phyloP scores from a whole-genome alignment of 495 filamentous ascomycete genomes.

The Monascus purpureus region DNA sequence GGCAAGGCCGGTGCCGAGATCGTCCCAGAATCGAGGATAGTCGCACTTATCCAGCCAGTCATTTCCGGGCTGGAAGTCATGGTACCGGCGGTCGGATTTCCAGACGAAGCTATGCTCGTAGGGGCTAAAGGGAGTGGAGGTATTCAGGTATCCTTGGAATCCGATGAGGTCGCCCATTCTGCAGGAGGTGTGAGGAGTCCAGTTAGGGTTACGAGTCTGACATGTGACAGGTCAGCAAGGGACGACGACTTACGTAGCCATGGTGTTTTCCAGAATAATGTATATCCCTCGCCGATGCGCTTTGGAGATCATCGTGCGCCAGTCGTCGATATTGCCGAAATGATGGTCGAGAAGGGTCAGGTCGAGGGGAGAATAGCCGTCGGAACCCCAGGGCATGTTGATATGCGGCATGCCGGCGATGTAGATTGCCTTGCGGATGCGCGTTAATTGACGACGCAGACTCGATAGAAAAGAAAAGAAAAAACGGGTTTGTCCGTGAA shows the following conservation, averaged over 20 bases:
- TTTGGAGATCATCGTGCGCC: constrained; percentile 16
- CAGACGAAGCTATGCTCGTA: constrained; percentile 25
- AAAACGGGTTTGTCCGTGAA: constrained; percentile 2
- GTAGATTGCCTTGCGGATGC: constrained; percentile 12
- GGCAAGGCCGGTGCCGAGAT: constrained; percentile 11
- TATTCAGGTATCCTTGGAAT: constrained; percentile 27
- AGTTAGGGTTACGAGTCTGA: too few species aligned
- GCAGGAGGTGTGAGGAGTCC: too few species aligned
- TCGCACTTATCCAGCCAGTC: constrained; percentile 13
- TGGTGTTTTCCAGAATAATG: constrained; percentile 22
- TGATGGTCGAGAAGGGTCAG: constrained; percentile 23
- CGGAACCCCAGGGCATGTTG: constrained; percentile 22
- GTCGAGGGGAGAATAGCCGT: constrained; percentile 22
- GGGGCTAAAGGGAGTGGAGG: constrained; percentile 23
- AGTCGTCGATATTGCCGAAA: constrained; percentile 20
- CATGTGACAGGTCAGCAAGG: background rate
- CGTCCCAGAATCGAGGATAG: constrained; percentile 20
- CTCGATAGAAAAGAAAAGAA: background rate
- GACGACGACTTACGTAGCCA: constrained; percentile 16
- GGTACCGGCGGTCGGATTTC: constrained; percentile 27
- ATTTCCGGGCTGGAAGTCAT: constrained; percentile 22
- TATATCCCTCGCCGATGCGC: constrained; percentile 23
- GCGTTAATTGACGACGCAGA: background rate
- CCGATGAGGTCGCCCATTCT: constrained; percentile 33
- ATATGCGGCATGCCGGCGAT: constrained; percentile 23